phyloP scores from a whole-genome alignment of 2,329 filamentous ascomycete species.

The Hypoxylon sp. region DNA sequence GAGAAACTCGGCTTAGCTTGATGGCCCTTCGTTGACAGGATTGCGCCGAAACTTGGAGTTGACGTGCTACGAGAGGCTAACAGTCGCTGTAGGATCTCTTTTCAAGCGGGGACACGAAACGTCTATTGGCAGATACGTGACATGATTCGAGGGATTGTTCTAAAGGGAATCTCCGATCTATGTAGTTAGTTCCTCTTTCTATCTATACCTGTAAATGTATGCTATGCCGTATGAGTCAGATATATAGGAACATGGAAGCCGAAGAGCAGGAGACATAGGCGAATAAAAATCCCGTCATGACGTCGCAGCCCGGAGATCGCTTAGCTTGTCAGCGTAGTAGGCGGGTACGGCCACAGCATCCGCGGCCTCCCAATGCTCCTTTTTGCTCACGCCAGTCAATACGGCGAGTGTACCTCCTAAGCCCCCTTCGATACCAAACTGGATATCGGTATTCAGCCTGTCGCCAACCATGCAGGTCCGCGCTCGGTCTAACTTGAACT shows the following conservation, averaged over 20 bases:
- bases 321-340: conserved; percentile 87
- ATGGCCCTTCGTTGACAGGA: conserved; percentile 12
- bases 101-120: background rate
- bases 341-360: conserved; percentile 79
- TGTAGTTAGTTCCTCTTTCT: conserved; percentile 20
- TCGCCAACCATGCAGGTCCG: conserved; percentile 97
- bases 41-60: conserved; percentile 27
- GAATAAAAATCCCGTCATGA: conserved; percentile 33
- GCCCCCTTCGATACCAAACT: conserved; percentile 91
- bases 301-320: conserved; percentile 73
- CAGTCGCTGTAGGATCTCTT: background rate
- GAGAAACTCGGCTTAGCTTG: conserved; percentile 40
- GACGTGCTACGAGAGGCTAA: conserved; percentile 1
- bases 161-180: conserved; percentile 13
- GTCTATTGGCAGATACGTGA: conserved; percentile 4
- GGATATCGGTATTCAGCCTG: conserved; percentile 93
- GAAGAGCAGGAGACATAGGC: conserved; percentile 15
- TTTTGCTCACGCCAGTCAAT: conserved; percentile 88
- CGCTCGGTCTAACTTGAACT: conserved; percentile 87
- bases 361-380: conserved; percentile 83
- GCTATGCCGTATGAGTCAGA: conserved; percentile 1
- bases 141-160: conserved; percentile 5
- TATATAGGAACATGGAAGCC: background rate
- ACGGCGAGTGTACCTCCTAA: conserved; percentile 93
- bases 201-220: conserved; percentile 25